phyloP scores from a whole-genome alignment of 345 rosid species.

The Populus alba region DNA sequence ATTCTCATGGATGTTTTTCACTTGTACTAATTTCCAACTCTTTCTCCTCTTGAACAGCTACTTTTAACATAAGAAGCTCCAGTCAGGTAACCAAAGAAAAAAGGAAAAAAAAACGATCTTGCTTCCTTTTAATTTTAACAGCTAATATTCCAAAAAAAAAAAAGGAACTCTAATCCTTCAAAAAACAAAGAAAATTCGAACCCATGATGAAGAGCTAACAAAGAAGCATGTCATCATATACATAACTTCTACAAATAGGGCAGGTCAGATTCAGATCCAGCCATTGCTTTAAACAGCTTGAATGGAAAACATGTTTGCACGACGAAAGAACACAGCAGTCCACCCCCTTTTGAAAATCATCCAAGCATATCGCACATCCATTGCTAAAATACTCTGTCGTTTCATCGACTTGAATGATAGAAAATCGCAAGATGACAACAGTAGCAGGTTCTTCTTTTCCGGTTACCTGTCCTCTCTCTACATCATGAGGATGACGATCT shows the following conservation, averaged over 20 bases:
- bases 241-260: conserved; percentile 5
- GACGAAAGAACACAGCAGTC: not conserved
- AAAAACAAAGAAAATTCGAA: too few species aligned
- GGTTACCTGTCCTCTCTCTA: not conserved
- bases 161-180: not conserved
- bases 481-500: not conserved
- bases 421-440: not conserved
- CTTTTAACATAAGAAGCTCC: too few species aligned
- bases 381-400: not conserved
- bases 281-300: conserved; percentile 9
- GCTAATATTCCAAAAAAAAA: too few species aligned
- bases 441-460: not conserved
- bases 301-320: conserved; percentile 6
- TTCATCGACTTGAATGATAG: not conserved
- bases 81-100: too few species aligned
- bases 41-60: too few species aligned
- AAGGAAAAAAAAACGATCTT: too few species aligned
- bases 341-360: not conserved
- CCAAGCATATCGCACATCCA: conserved; percentile 21
- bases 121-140: not conserved
- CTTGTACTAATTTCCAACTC: too few species aligned
- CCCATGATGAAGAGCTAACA: not conserved
- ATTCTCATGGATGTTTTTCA: too few species aligned
- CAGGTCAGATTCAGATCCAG: conserved; percentile 5
- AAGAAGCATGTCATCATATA: not conserved